These are phyloP conservation scores for Rhodotorula sp. DNA, from an alignment of 1,284 basidiomycete species.

Conservation along the genomic window DNA sequence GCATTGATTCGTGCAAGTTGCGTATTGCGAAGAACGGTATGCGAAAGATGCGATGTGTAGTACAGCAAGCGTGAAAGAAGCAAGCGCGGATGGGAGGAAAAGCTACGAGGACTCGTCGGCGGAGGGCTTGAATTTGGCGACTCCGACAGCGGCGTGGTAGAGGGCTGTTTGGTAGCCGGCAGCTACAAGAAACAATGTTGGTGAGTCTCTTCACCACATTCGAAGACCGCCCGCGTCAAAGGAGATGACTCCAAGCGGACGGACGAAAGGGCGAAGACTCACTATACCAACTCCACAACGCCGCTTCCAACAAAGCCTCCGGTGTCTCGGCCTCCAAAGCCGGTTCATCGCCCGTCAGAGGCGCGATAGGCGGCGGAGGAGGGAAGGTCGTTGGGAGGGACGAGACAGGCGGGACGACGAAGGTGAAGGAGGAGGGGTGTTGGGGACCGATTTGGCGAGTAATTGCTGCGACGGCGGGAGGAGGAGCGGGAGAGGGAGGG, in stretches of 20 bases:
- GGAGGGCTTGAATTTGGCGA: conserved; percentile 21
- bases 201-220: background rate
- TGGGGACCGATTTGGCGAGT: background rate
- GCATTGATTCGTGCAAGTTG: background rate
- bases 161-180: conserved; percentile 37
- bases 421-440: background rate
- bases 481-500: background rate
- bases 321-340: conserved; percentile 15
- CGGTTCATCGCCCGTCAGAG: conserved; percentile 13
- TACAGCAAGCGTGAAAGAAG: too few species aligned
- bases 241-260: too few species aligned
- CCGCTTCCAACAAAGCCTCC: conserved; percentile 19
- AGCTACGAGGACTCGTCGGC: background rate
- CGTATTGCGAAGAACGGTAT: too few species aligned
- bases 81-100: background rate
- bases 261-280: background rate
- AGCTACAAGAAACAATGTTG: background rate
- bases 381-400: background rate
- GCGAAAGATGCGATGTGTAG: too few species aligned
- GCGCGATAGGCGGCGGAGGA: conserved; percentile 26
- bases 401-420: background rate
- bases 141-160: conserved; percentile 33
- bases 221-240: background rate
- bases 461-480: background rate
- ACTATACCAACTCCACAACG: conserved; percentile 38